Conservation (phyloP, 2,329 filamentous ascomycete genomes). For the Aspergillus tanneri region DNA sequence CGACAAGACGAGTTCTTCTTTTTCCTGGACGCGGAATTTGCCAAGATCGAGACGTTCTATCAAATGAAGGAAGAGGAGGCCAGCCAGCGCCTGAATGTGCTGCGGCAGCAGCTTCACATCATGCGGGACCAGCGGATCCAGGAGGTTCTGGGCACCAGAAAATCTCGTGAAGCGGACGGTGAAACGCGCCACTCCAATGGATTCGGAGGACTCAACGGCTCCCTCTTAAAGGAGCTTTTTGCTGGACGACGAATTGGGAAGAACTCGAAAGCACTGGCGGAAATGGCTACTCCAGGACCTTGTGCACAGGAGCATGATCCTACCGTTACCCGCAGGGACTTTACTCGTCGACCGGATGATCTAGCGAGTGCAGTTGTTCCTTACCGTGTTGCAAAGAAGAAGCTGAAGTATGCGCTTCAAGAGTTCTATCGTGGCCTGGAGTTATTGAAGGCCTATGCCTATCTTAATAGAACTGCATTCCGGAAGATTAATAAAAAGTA, state of each 20-base stretch:
- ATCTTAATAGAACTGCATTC: constrained; percentile 89
- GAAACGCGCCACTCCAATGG: constrained; percentile 24
- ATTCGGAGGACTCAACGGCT: constrained; percentile 25
- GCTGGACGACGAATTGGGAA: constrained; percentile 54
- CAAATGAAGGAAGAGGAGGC: constrained; percentile 83
- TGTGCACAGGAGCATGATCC: constrained; percentile 29
- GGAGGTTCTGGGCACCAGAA: constrained; percentile 61
- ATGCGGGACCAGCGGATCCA: constrained; percentile 82
- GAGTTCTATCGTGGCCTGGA: constrained; percentile 93
- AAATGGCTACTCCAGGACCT: constrained; percentile 42
- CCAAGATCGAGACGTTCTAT: constrained; percentile 93
- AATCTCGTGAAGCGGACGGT: constrained; percentile 22
- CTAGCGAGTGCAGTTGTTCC: constrained; percentile 61
- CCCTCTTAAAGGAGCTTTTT: constrained; percentile 42
- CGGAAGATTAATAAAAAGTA: constrained; percentile 99
- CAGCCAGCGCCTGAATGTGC: constrained; percentile 64
- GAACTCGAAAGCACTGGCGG: constrained; percentile 53
- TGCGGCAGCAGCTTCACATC: constrained; percentile 84
- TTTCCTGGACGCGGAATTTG: constrained; percentile 78
- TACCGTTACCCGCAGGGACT: constrained; percentile 47
- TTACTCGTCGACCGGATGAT: constrained; percentile 46
- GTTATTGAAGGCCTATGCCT: constrained; percentile 83
- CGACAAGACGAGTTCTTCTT: constrained; percentile 81
- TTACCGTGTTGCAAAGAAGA: constrained; percentile 83
- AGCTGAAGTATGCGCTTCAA: constrained; percentile 85